Conservation (phyloP, 1,139 yeast genomes). For the Saccharomyces hybrid region DNA sequence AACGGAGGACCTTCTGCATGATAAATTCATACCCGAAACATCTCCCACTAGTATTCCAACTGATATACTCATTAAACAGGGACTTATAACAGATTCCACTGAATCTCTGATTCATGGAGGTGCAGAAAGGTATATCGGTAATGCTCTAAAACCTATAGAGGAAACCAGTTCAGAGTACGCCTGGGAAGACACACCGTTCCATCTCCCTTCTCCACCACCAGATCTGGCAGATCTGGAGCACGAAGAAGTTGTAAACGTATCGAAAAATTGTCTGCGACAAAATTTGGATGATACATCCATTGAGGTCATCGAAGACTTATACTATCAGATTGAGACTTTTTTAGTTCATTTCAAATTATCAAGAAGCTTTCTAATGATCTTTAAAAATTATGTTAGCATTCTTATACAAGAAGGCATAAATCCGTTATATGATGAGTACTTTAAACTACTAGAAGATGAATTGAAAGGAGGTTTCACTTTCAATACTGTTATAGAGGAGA, state of each 20-base stretch:
- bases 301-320: not conserved
- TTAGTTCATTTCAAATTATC: slow-evolving; percentile 5
- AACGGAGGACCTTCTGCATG: not conserved
- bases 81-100: not conserved
- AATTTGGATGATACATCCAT: not conserved
- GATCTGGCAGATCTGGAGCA: not conserved
- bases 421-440: slow-evolving; percentile 11
- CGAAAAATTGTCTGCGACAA: not conserved
- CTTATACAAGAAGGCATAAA: slow-evolving; percentile 10
- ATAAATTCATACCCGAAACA: not conserved
- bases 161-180: not conserved
- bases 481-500: slow-evolving; percentile 7
- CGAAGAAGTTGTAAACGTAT: not conserved
- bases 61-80: not conserved
- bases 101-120: not conserved
- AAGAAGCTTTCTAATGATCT: slow-evolving; percentile 11
- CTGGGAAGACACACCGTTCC: not conserved
- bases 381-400: slow-evolving; percentile 8
- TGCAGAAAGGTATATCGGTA: not conserved
- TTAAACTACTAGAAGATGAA: slow-evolving; percentile 11
- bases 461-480: slow-evolving; percentile 10
- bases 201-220: not conserved
- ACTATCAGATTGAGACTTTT: not conserved
- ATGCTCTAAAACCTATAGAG: not conserved
- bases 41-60: not conserved